phyloP scores from a whole-genome alignment of 2,329 filamentous ascomycete genomes.

The Cladosporium colombiae region DNA sequence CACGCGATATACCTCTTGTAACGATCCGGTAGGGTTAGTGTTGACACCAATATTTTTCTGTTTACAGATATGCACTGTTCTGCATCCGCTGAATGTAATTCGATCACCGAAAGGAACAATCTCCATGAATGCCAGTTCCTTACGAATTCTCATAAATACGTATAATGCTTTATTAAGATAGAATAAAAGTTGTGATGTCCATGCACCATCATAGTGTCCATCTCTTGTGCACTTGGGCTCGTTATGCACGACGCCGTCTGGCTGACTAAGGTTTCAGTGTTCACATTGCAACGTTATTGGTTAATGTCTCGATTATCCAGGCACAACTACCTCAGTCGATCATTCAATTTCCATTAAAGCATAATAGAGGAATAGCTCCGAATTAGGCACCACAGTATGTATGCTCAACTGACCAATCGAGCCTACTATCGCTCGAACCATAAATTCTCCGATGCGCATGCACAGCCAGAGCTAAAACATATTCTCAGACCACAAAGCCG shows the following conservation, averaged over 20 bases:
- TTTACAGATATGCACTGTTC: no score
- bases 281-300: neutral
- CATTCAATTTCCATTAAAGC: no score
- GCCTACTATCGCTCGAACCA: neutral
- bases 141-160: no score
- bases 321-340: neutral
- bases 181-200: neutral
- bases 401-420: no score
- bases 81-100: fast-evolving
- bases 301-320: neutral
- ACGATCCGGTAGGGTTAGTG: neutral
- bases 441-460: no score
- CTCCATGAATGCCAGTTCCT: no score
- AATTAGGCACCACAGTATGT: no score
- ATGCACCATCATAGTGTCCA: neutral
- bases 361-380: no score
- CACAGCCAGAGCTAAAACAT: no score
- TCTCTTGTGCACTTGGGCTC: neutral
- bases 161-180: neutral
- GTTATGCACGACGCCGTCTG: neutral
- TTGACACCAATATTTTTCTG: neutral
- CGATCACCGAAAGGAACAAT: no score
- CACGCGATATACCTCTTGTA: neutral
- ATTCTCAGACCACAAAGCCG: neutral
- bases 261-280: neutral